Percentiles rank a stretch among this genome's conserved stretches.
Conservation (phyloP, 2,329 filamentous ascomycete genomes). For the Phaeosphaeriaceae sp. region DNA sequence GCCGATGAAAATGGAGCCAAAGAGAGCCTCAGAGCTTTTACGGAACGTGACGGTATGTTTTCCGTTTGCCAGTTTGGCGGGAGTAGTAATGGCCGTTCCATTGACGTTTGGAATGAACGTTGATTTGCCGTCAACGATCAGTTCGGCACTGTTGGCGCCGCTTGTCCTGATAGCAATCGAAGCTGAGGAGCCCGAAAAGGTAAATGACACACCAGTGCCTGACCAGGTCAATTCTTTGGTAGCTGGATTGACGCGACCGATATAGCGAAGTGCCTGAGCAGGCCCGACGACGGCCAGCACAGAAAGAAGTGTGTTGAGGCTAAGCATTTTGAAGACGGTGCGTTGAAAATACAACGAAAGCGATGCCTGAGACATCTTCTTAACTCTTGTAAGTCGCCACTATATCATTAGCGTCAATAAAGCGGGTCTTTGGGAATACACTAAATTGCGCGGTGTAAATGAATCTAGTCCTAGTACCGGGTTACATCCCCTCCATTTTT, state of each 20-base stretch:
- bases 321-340: neutral
- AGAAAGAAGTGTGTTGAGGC: neutral
- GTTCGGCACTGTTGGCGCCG: slow-evolving; percentile 44
- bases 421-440: neutral
- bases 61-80: slow-evolving; percentile 37
- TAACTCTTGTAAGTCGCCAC: neutral
- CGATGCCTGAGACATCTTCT: neutral
- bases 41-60: slow-evolving; percentile 48
- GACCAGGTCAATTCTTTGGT: slow-evolving; percentile 54
- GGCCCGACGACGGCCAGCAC: neutral
- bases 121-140: slow-evolving; percentile 42
- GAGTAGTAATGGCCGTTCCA: slow-evolving; percentile 40
- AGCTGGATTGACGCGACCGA: slow-evolving; percentile 50
- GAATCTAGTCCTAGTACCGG: neutral
- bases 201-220: slow-evolving; percentile 52
- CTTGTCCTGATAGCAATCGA: slow-evolving; percentile 41
- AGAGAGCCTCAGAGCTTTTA: slow-evolving; percentile 48
- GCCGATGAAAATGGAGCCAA: slow-evolving; percentile 43
- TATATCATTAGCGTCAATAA: neutral
- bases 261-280: neutral
- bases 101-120: slow-evolving; percentile 35
- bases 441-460: neutral
- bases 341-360: neutral
- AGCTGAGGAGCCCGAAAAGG: slow-evolving; percentile 51
- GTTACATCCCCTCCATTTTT: neutral